Evolutionary conservation across 169 alveolate genomes (phyloP), one percentile per base, ranked within the genome.

Genomic region (Plasmodium inui): DNA sequence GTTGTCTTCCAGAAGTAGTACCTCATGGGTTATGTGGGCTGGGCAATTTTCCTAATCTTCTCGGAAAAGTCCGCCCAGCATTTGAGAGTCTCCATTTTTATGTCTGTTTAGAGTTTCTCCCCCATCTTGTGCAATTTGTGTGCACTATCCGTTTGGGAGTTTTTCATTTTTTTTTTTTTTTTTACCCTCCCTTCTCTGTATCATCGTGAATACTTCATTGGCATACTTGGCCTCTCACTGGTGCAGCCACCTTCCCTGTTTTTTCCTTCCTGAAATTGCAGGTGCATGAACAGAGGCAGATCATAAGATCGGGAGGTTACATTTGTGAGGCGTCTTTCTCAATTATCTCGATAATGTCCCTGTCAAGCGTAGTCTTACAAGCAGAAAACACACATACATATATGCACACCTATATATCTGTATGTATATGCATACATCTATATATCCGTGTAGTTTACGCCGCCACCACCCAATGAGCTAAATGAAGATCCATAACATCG

Each of bases 401-500:
- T 6, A 67, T 0, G 26, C 2, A 7, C 6, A 22, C 2, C 0
- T n/a, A 32, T 10, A 7, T 22, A 22, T 0, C 0, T n/a, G 73
- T n/a, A 57, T 57, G 28, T 57, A n/a, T 57, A 2, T 55, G 10
- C 22, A 10, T 57, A 3, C 28, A n/a, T 67, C 19, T 3, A 22
- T 67, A 1, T 67, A 2, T 4, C 6, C 22, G 6, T 19, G 55
- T 44, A 9, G 0, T 4, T 46, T 12, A 17, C 19, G 12, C 17
- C 8, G 2, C 0, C 17, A 44, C 57, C 28, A 2, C 71, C 2
- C 39, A 2, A 12, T 37, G 57, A 39, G 28, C 67, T 82, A 57
- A 32, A 85, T 85, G 93, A 73, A 85, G 72, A 85, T 85, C 32
- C 55, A 53, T 26, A 85, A 30, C 41, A 85, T 85, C 46, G 93